Base-by-base conservation (phyloP, 1,284 basidiomycete genomes). In the Sparassis latifolia region DNA sequence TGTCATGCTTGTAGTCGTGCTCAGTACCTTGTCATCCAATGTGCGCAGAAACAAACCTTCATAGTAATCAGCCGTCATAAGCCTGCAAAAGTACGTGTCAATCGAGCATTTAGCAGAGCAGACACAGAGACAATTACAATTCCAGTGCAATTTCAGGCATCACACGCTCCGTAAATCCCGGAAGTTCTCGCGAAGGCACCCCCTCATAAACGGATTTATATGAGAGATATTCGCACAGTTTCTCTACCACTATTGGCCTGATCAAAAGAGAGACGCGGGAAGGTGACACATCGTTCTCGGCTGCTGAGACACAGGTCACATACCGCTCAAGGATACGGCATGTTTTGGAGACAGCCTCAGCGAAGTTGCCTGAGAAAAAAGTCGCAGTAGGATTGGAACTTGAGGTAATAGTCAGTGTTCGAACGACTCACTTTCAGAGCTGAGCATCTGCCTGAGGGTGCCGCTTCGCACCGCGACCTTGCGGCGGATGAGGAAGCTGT, bases 101-200 rank as follows among this genome's bases (percentile, higher is more conserved):
- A 20, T 20, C 20, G 20, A 20, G 20, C 20, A 20, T 20, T 20
- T 20, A 20, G 20, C 20, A 42, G 12, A 31, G 12, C 35, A 37
- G 10, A 39, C 4, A 50, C 0, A 5, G n/a, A n/a, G 33, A 42
- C 10, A 76, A 88, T 64, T 57, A 93, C 91, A 93, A 65, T 63
- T 93, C 91, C 3, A 93, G 66, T 1, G 86, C 85, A 31, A 93
- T 79, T 66, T 92, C 90, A 2, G 88, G 87, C 1, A 80, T 79
- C 52, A 93, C 78, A 20, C 89, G 76, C 53, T 91, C 87, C 62
- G 78, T 72, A 56, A 91, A 86, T 54, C 92, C 89, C 20, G 89
- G 88, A 27, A 91, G 72, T 42, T 89, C 86, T 56, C 86, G 55
- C 86, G 75, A 66, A 0, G 73, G 75, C 0, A 69, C 71, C 10